These are phyloP conservation scores for Mrakia gelida DNA, from an alignment of 768 basidiomycete species.

Conservation along the genomic window DNA sequence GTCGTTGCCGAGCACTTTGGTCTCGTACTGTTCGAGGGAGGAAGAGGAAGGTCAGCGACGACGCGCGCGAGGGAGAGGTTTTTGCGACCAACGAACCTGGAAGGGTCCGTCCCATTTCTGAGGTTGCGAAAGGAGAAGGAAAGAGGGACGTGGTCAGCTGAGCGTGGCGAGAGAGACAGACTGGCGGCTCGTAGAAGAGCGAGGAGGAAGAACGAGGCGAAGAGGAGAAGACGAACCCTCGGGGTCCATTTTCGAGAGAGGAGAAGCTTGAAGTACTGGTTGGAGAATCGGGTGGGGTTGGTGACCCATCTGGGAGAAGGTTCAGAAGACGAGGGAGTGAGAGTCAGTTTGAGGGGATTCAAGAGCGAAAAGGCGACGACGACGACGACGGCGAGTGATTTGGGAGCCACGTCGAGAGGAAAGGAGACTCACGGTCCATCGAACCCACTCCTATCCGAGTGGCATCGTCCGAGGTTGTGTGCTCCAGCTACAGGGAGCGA, in stretches of 20 bases:
- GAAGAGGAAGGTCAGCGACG: not conserved
- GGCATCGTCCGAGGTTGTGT: slow-evolving; percentile 43
- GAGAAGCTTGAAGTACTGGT: slow-evolving; percentile 45
- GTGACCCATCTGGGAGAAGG: slow-evolving; percentile 41
- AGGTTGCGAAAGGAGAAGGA: not conserved
- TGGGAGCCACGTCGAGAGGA: not conserved
- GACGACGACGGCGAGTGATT: slow-evolving; percentile 4
- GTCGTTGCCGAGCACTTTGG: slow-evolving; percentile 42
- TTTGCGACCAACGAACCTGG: slow-evolving; percentile 35
- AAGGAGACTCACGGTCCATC: slow-evolving; percentile 39
- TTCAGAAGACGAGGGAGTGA: not conserved
- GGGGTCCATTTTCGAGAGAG: slow-evolving; percentile 43
- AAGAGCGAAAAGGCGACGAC: not conserved
- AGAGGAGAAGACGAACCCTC: not conserved
- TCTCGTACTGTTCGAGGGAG: slow-evolving; percentile 36
- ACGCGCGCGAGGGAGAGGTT: not conserved
- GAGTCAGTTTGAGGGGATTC: not conserved
- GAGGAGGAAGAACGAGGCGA: too few species aligned
- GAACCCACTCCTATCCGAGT: slow-evolving; percentile 45
- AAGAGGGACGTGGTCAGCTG: not conserved
- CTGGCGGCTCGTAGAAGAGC: too few species aligned
- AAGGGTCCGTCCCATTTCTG: slow-evolving; percentile 45
- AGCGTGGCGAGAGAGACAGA: too few species aligned
- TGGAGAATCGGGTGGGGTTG: slow-evolving; percentile 46
- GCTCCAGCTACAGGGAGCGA: slow-evolving; percentile 35